Evolutionary conservation across 495 filamentous ascomycete genomes (phyloP).

Genomic region (Schizothecium vesticola): DNA sequence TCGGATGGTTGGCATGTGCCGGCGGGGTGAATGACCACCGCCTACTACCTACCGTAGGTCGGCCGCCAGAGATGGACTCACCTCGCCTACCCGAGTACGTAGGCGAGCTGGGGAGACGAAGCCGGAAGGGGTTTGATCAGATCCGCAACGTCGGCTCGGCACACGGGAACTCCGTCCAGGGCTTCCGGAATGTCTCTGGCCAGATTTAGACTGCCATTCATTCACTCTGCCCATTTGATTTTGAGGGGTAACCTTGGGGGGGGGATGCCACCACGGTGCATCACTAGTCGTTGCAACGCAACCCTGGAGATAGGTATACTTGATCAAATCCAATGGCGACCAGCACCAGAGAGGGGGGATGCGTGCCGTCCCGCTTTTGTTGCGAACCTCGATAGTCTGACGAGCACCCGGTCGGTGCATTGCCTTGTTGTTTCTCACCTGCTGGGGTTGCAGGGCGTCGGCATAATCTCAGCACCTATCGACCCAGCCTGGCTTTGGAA

Average conservation of each 20-base stretch:
- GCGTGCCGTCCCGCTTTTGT: background rate
- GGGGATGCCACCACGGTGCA: background rate
- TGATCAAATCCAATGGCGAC: background rate
- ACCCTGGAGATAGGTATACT: background rate
- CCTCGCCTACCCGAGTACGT: background rate
- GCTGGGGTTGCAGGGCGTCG: background rate
- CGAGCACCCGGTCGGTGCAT: background rate
- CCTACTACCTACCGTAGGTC: background rate
- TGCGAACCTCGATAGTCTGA: background rate
- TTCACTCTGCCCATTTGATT: background rate
- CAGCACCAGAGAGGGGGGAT: background rate
- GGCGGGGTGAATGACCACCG: background rate
- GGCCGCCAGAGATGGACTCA: background rate
- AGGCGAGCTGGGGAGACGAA: background rate
- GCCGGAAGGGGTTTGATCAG: conserved; percentile 11
- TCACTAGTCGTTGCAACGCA: background rate
- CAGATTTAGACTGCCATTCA: background rate
- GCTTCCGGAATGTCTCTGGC: conserved; percentile 11
- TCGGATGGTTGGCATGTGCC: background rate
- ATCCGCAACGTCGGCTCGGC: conserved; percentile 21
- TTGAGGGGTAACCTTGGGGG: conserved; percentile 1
- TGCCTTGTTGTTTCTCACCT: background rate
- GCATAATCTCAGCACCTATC: background rate
- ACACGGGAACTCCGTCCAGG: conserved; percentile 18
- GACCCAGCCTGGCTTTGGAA: background rate